phyloP scores from a whole-genome alignment of 768 basidiomycete species.

The Strobilomyces echinocephalus region DNA sequence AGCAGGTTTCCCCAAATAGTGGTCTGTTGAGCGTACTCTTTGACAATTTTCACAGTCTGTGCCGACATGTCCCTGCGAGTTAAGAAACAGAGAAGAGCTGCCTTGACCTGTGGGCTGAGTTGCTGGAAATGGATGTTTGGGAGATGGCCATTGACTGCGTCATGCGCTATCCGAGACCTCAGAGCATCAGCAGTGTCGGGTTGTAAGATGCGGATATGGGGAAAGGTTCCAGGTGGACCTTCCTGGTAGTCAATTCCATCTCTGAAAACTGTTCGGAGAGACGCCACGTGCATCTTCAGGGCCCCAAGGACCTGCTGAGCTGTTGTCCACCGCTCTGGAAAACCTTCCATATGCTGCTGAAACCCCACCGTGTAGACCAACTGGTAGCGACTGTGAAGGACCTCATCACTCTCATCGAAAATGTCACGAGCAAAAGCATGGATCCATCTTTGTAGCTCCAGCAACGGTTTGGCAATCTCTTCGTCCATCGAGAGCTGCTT shows the following conservation, averaged over 20 bases:
- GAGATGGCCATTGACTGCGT: background rate
- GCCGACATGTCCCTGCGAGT: background rate
- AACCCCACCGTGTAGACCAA: too few species aligned
- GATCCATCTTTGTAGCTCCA: too few species aligned
- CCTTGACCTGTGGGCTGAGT: background rate
- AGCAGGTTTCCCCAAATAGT: background rate
- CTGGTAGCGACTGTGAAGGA: too few species aligned
- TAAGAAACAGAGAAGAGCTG: background rate
- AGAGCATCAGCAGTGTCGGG: background rate
- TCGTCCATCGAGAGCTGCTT: too few species aligned
- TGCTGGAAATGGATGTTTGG: background rate
- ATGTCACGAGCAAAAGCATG: too few species aligned
- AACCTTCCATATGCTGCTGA: background rate
- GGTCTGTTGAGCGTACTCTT: background rate
- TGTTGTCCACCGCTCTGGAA: background rate
- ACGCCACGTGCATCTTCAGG: background rate
- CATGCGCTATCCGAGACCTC: background rate
- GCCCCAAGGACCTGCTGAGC: background rate
- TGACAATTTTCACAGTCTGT: background rate
- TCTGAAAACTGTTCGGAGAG: too few species aligned
- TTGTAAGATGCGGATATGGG: background rate
- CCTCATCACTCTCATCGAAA: background rate
- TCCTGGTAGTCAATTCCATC: background rate
- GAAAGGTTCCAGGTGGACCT: background rate
- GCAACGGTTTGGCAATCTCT: too few species aligned